Conservation (phyloP, 805 yeast species). For the Komagataella populi region DNA sequence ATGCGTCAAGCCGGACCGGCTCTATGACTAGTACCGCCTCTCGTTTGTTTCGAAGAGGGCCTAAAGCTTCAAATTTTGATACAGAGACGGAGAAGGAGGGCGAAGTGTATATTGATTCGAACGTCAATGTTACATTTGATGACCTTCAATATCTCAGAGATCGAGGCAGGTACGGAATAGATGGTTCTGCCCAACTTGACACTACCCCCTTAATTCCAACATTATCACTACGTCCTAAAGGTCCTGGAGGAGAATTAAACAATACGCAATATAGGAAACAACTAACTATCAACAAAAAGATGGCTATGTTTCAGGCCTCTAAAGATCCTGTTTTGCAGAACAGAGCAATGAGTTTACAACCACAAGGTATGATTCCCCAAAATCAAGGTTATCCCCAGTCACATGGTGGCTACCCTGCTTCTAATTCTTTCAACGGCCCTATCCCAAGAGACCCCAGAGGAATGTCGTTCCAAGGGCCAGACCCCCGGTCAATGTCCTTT, state of each 20-base stretch:
- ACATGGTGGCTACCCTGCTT: conserved; percentile 1
- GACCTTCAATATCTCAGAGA: conserved; percentile 54
- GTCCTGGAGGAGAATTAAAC: conserved; percentile 20
- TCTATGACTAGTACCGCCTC: conserved; percentile 3
- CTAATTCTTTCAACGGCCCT: conserved; percentile 24
- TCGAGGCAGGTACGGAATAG: conserved; percentile 51
- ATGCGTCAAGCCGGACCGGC: neutral
- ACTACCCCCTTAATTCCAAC: conserved; percentile 73
- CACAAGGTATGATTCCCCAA: conserved; percentile 1
- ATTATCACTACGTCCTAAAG: conserved; percentile 21
- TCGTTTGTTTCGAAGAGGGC: conserved; percentile 8
- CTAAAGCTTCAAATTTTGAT: conserved; percentile 1
- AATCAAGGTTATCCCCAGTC: neutral
- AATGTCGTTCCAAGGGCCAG: neutral
- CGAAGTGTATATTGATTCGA: conserved; percentile 14
- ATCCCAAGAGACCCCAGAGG: conserved; percentile 7
- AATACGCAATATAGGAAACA: conserved; percentile 58
- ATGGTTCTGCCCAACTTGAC: conserved; percentile 23
- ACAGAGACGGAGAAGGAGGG: conserved; percentile 13
- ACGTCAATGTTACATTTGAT: conserved; percentile 39
- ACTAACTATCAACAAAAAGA: conserved; percentile 31
- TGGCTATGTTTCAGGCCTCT: neutral
- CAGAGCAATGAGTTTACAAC: conserved; percentile 21
- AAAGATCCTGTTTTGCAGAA: neutral
- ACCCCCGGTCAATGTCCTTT: neutral